Conservation (phyloP, 768 basidiomycete species). For the Naganishia randhawae region DNA sequence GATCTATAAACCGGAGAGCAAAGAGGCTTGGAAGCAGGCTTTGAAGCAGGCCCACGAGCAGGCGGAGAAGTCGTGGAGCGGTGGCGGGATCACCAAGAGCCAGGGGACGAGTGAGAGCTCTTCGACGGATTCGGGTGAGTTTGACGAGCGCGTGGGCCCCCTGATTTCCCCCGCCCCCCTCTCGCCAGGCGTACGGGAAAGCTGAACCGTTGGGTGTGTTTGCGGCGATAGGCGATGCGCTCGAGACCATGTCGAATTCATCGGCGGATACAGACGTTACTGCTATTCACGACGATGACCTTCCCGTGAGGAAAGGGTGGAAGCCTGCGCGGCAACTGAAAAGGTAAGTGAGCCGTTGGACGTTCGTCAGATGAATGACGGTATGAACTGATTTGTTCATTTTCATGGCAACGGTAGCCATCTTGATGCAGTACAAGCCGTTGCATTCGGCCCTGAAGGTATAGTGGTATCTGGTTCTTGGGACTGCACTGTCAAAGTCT, state of each 20-base stretch:
- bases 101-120: constrained; percentile 5
- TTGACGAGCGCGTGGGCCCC: too few species aligned
- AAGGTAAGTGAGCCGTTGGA: constrained; percentile 60
- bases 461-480: constrained; percentile 90
- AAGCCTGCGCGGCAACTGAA: constrained; percentile 78
- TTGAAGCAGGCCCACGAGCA: constrained; percentile 49
- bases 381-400: background rate
- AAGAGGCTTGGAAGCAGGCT: constrained; percentile 76
- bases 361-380: background rate
- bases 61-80: constrained; percentile 40
- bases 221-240: background rate
- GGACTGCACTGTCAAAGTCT: constrained; percentile 92
- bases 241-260: constrained; percentile 10
- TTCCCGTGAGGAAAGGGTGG: constrained; percentile 59
- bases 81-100: background rate
- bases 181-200: background rate
- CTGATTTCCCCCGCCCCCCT: too few species aligned
- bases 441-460: constrained; percentile 81
- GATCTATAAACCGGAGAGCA: constrained; percentile 82
- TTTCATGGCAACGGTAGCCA: constrained; percentile 58
- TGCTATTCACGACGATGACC: constrained; percentile 16
- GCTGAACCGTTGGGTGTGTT: background rate
- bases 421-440: constrained; percentile 82
- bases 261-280: constrained; percentile 10
- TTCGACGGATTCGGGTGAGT: constrained; percentile 1